A percentile compares a stretch with the other conserved stretches of the same genome.
These are phyloP conservation scores for Inga laurina DNA, from an alignment of 306 rosid genomes.

Conservation along the genomic window DNA sequence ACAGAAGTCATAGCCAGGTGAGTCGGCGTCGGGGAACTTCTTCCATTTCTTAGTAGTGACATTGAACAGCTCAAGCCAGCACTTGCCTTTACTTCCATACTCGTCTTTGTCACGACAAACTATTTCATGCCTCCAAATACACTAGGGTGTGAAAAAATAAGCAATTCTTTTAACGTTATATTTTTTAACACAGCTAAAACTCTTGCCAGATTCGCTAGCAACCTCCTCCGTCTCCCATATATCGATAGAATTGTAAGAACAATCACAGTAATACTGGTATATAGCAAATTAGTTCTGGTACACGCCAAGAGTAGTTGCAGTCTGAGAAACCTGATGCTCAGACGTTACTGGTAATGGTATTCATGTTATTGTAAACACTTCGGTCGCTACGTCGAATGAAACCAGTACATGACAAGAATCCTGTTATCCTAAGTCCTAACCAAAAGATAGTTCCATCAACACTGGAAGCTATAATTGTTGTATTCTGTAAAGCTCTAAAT, in stretches of 20 bases:
- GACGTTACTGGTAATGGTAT: neutral
- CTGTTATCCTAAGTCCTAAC: neutral
- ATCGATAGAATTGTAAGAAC: neutral
- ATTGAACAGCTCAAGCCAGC: neutral
- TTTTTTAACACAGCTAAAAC: neutral
- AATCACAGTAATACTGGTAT: too few species aligned
- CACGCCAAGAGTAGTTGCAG: neutral
- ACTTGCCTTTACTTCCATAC: neutral
- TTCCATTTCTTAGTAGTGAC: neutral
- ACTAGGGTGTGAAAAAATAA: neutral
- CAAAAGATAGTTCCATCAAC: neutral
- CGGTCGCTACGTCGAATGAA: neutral
- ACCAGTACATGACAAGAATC: neutral
- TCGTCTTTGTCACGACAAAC: neutral
- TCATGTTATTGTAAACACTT: neutral
- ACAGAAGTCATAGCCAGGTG: neutral
- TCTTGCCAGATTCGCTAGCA: neutral
- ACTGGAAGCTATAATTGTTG: neutral
- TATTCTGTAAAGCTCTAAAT: neutral
- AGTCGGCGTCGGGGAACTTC: neutral
- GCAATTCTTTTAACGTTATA: rapidly evolving
- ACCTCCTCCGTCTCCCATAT: neutral
- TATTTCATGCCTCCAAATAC: neutral
- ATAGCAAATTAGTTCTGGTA: neutral
- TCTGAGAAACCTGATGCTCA: too few species aligned